Evolutionary conservation across 371 early-diverging fungal species (phyloP).

Genomic region (Rhizopus arrhizus): DNA sequence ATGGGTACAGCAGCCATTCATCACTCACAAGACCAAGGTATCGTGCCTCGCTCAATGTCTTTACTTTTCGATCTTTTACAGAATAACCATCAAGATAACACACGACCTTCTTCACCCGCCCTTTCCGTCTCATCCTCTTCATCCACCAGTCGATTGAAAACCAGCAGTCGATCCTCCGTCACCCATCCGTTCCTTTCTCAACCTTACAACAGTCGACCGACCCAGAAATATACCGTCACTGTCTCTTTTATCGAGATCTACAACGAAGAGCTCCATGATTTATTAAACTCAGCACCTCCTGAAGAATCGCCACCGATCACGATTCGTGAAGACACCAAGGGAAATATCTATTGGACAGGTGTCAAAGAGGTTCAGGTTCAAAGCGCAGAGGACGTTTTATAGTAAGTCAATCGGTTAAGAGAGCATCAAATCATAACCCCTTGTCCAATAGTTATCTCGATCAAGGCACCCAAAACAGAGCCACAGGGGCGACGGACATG

Average conservation of each 20-base stretch:
- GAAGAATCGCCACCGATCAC: slow-evolving; percentile 68
- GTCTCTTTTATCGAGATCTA: slow-evolving; percentile 93
- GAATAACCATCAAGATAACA: slow-evolving; percentile 8
- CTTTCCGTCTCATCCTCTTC: slow-evolving; percentile 30
- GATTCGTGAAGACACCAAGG: slow-evolving; percentile 92
- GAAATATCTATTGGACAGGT: slow-evolving; percentile 88
- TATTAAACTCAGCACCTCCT: slow-evolving; percentile 63
- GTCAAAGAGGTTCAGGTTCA: slow-evolving; percentile 79
- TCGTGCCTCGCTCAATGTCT: slow-evolving; percentile 84
- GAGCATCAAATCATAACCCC: neutral
- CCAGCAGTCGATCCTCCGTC: slow-evolving; percentile 11
- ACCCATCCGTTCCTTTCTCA: neutral
- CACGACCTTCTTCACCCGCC: slow-evolving; percentile 25
- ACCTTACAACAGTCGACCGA: slow-evolving; percentile 6
- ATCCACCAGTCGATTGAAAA: slow-evolving; percentile 20
- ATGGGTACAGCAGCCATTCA: slow-evolving; percentile 86
- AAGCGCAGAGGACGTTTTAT: slow-evolving; percentile 78
- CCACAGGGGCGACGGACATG: slow-evolving; percentile 97
- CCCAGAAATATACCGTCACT: slow-evolving; percentile 48
- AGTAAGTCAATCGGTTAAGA: slow-evolving; percentile 33
- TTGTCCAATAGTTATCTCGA: slow-evolving; percentile 57
- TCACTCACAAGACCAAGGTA: slow-evolving; percentile 64
- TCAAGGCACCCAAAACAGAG: slow-evolving; percentile 82
- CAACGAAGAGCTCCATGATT: slow-evolving; percentile 95
- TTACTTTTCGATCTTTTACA: slow-evolving; percentile 63